These are phyloP conservation scores for Cylindrotheca closterium DNA, from an alignment of 108 stramenopile genomes.

Conservation along the genomic window DNA sequence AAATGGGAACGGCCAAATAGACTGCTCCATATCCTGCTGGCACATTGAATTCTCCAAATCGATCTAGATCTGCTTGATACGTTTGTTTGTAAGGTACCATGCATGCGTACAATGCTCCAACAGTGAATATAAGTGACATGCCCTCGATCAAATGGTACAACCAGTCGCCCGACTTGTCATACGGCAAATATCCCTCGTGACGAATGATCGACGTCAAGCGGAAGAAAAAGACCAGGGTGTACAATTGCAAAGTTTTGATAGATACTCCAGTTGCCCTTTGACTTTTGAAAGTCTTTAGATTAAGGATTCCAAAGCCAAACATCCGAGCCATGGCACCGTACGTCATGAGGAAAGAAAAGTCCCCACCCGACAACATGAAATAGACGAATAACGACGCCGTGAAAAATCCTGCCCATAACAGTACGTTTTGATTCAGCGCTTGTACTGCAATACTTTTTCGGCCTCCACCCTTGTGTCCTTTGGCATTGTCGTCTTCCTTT, in stretches of 20 bases:
- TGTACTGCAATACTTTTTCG: constrained; percentile 84
- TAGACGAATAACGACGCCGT: constrained; percentile 91
- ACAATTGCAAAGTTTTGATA: constrained; percentile 94
- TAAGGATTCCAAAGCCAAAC: constrained; percentile 96
- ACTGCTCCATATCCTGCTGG: constrained; percentile 80
- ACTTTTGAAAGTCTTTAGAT: constrained; percentile 83
- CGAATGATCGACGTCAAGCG: constrained; percentile 94
- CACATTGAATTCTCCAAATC: constrained; percentile 91
- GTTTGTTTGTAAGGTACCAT: constrained; percentile 81
- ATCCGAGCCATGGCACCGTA: constrained; percentile 95
- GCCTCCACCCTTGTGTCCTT: constrained; percentile 32
- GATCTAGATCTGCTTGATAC: constrained; percentile 87
- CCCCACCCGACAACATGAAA: constrained; percentile 88
- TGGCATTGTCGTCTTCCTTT: constrained; percentile 47
- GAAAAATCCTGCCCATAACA: constrained; percentile 93
- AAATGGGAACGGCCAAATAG: constrained; percentile 85
- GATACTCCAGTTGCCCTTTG: constrained; percentile 90
- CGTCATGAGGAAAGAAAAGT: constrained; percentile 98
- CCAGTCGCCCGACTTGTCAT: constrained; percentile 98
- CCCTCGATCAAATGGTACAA: constrained; percentile 95
- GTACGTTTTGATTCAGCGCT: constrained; percentile 84
- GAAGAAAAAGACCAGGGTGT: constrained; percentile 88
- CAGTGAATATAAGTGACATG: constrained; percentile 77
- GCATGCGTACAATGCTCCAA: constrained; percentile 73
- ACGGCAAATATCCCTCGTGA: constrained; percentile 99